Evolutionary conservation across 306 rosid species (phyloP).

Genomic region (Corylus americana): DNA sequence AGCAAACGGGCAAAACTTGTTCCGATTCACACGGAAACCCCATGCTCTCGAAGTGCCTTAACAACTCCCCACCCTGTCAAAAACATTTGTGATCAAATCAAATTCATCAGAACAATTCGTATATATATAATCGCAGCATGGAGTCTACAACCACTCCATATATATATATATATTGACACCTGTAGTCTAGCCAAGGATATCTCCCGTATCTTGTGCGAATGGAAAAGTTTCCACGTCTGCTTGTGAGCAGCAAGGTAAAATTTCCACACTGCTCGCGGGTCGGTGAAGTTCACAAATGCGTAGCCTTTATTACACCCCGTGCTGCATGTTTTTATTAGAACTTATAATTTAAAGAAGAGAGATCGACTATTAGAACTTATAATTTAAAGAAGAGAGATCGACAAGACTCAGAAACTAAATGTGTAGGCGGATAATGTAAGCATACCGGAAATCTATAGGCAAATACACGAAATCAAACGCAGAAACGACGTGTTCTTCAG

Average conservation of each 20-base stretch:
- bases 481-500: background rate
- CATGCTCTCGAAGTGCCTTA: constrained; percentile 40
- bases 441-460: constrained; percentile 66
- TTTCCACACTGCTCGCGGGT: constrained; percentile 45
- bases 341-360: too few species aligned
- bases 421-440: too few species aligned
- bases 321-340: constrained; percentile 26
- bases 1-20: constrained; percentile 49
- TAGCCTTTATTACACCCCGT: constrained; percentile 58
- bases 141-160: too few species aligned
- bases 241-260: constrained; percentile 28
- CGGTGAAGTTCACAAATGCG: constrained; percentile 69
- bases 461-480: constrained; percentile 61
- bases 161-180: constrained; percentile 24
- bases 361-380: too few species aligned
- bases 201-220: constrained; percentile 47
- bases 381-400: too few species aligned
- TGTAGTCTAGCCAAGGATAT: constrained; percentile 55
- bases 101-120: background rate
- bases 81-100: background rate
- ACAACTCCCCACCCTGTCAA: constrained; percentile 47
- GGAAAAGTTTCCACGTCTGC: constrained; percentile 45
- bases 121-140: background rate
- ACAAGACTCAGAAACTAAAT: too few species aligned
- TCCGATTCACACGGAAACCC: constrained; percentile 37